Evolutionary conservation across 306 rosid genomes (phyloP), one percentile per base, ranked within the genome.

Genomic region (Sesbania bispinosa): DNA sequence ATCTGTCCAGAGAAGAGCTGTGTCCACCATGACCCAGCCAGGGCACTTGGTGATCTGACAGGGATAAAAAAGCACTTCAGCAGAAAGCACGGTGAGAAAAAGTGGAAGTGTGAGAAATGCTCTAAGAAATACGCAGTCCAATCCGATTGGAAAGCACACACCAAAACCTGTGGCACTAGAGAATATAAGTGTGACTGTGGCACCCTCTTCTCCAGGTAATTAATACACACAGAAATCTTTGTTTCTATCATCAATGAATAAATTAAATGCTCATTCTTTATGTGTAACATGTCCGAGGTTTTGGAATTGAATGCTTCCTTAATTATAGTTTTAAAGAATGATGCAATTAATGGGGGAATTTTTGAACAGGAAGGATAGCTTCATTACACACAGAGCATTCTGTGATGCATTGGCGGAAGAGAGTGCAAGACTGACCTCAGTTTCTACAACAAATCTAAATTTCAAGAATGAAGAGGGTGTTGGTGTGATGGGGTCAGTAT

Each of bases 91-190:
- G 98, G 98, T 2, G 98, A 93, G 86, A 93, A 93, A 81, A 93
- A 93, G 82, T 93, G 98, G 98, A 93, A 90, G 87, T 93, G 98
- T 51, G 97, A 90, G 0, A 93, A 90, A 77, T 93, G 98, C 76
- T 89, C 98, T 0, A 93, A 93, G 88, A 93, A 90, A 74, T 93
- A 93, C 54, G 98, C 98, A 0, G 97, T 93, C 41, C 98, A 90
- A 55, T 93, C 97, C 0, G 97, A 93, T 70, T 93, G 98, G 98
- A 93, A 93, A 75, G 98, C 98, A 66, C 98, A 93, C 81, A 81
- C 87, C 50, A 93, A 93, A 71, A 93, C 98, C 0, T 93, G 98
- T 69, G 98, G 98, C 5, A 93, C 98, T 27, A 71, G 98, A 69
- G 98, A 93, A 76, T 93, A 90, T 45, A 93, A 89, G 75, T 93